phyloP scores from a whole-genome alignment of 1,139 yeast species.

The Sugiyamaella japonica region DNA sequence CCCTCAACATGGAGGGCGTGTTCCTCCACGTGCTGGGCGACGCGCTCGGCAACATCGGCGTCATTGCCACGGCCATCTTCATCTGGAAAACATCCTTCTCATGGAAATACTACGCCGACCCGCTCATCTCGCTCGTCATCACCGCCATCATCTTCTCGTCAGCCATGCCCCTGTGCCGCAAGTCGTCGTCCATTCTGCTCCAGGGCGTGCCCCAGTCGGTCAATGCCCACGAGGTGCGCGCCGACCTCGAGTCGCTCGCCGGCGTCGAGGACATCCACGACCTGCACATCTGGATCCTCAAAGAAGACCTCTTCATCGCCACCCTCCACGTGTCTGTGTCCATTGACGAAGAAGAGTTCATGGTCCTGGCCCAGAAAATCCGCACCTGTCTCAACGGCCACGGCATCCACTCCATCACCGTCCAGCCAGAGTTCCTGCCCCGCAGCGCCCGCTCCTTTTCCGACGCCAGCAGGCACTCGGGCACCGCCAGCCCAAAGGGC shows the following conservation, averaged over 20 bases:
- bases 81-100: constrained; percentile 91
- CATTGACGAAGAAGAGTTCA: constrained; percentile 62
- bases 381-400: constrained; percentile 76
- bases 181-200: constrained; percentile 80
- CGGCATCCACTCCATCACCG: constrained; percentile 92
- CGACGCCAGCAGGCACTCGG: constrained; percentile 11
- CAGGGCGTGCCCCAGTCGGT: constrained; percentile 90
- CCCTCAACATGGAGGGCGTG: constrained; percentile 96
- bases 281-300: constrained; percentile 94
- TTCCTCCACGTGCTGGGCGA: constrained; percentile 94
- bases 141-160: constrained; percentile 87
- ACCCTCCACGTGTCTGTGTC: constrained; percentile 81
- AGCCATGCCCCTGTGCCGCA: constrained; percentile 85
- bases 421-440: constrained; percentile 77
- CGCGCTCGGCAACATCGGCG: constrained; percentile 94
- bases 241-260: constrained; percentile 61
- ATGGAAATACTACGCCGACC: constrained; percentile 88
- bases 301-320: constrained; percentile 84
- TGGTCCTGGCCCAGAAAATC: constrained; percentile 71
- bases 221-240: constrained; percentile 70
- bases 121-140: constrained; percentile 77
- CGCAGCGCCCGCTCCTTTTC: constrained; percentile 8
- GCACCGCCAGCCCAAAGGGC: not conserved
- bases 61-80: constrained; percentile 81
- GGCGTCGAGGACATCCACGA: constrained; percentile 89